Conservation (phyloP, 2,329 filamentous ascomycete species). For the Cladosporium cucumerinum region DNA sequence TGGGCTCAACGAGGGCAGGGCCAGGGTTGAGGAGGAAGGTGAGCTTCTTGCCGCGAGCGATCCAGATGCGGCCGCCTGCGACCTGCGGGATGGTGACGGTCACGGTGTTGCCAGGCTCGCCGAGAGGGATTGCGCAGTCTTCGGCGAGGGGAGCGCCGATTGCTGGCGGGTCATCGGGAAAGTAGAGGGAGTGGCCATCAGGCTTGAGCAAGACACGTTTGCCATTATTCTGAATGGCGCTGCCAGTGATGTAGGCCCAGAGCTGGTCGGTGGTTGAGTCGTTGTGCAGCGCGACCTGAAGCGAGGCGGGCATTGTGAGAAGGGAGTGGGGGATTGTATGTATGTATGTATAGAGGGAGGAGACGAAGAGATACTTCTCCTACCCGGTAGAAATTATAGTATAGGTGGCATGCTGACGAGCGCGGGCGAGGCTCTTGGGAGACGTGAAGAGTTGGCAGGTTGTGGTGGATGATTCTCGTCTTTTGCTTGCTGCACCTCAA, state of each 20-base stretch:
- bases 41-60: constrained; percentile 32
- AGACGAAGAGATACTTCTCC: background rate
- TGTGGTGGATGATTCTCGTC: background rate
- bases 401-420: background rate
- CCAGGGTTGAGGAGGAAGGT: constrained; percentile 37
- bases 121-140: constrained; percentile 38
- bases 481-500: background rate
- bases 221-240: constrained; percentile 35
- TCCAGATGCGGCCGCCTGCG: constrained; percentile 40
- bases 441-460: background rate
- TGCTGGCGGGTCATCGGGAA: constrained; percentile 30
- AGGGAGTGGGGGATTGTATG: background rate
- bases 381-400: background rate
- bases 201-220: constrained; percentile 34
- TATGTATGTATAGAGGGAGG: background rate
- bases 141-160: constrained; percentile 34
- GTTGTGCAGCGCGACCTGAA: constrained; percentile 36
- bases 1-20: constrained; percentile 37
- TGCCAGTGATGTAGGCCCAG: constrained; percentile 38
- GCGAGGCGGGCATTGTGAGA: constrained; percentile 33
- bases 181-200: constrained; percentile 36
- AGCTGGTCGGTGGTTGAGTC: constrained; percentile 32
- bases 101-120: constrained; percentile 32
- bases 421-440: background rate
- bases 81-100: constrained; percentile 36